Base-by-base conservation (phyloP, 2,329 filamentous ascomycete species). In the Xylogone sp. region DNA sequence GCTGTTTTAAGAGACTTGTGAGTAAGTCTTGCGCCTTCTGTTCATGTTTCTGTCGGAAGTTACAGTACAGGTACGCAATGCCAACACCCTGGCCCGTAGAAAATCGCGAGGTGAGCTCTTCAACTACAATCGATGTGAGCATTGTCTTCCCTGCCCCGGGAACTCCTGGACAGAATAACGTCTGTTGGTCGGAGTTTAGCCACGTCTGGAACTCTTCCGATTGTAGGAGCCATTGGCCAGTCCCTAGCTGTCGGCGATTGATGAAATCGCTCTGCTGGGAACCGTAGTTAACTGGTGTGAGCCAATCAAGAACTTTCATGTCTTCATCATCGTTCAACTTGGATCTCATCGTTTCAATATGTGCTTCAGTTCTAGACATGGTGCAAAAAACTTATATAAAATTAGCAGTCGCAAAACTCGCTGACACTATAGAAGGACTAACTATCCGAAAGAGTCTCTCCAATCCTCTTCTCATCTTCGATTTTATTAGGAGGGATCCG, bases 131-230 rank as follows among this genome's bases (percentile, higher is more conserved):
- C 0, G 74, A 69, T 0, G 71, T 60, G 0, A 75, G 48, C 3
- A 76, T 73, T 0, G 74, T 78, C 57, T 79, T 79, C 1, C 75
- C 74, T 0, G 74, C 71, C 3, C 75, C 75, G 0, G 73, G 57
- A 45, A 56, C 56, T 16, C 57, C 55, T 46, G 53, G 57, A 46
- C 57, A 59, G 47, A 53, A 58, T 19, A 59, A 39, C 2, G 39
- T 56, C 50, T 58, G 27, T 31, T 54, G 43, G 16, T 47, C n/a
- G 5, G 50, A 48, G 13, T 59, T 20, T 22, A 53, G 2, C 55
- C 52, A 59, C 21, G 21, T 34, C 31, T 54, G 43, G 43, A 50
- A 59, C 18, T 55, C 47, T 44, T 29, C 12, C 12, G 55, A 57
- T 8, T 51, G 39, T 5, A 59, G 34, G 48, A 59, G 51, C 55